phyloP scores from a whole-genome alignment of 768 basidiomycete genomes.

The Galerina marginata region DNA sequence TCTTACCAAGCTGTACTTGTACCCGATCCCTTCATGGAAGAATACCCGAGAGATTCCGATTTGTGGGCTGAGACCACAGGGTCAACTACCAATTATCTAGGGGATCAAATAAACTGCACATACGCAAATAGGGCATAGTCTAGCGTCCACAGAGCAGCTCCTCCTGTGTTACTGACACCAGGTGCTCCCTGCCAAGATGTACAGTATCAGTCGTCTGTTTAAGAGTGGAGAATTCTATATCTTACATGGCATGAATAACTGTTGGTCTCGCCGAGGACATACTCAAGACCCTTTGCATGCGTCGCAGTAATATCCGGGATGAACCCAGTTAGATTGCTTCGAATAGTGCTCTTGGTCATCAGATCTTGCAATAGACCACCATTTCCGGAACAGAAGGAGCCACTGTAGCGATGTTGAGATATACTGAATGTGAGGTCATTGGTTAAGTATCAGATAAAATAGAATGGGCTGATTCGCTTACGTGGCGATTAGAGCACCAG shows the following conservation, averaged over 20 bases:
- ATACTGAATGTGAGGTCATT: slow-evolving; percentile 38
- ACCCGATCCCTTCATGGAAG: slow-evolving; percentile 74
- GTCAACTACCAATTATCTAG: not conserved
- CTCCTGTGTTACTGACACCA: slow-evolving; percentile 73
- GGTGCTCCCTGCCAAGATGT: slow-evolving; percentile 43
- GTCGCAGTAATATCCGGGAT: slow-evolving; percentile 59
- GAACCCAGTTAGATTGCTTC: slow-evolving; percentile 60
- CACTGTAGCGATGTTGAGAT: slow-evolving; percentile 63
- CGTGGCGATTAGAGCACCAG: slow-evolving; percentile 60
- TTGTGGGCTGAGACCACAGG: slow-evolving; percentile 38
- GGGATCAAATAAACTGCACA: slow-evolving; percentile 16
- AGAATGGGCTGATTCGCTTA: slow-evolving; percentile 31
- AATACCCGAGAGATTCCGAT: slow-evolving; percentile 59
- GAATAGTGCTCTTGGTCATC: slow-evolving; percentile 64
- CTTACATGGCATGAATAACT: slow-evolving; percentile 53
- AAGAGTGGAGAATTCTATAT: not conserved
- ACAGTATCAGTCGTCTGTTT: not conserved
- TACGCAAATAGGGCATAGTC: slow-evolving; percentile 69
- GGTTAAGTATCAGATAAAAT: not conserved
- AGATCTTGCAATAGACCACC: slow-evolving; percentile 62
- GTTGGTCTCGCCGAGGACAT: slow-evolving; percentile 69
- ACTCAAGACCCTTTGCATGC: slow-evolving; percentile 51
- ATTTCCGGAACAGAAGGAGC: slow-evolving; percentile 64
- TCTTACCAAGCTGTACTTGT: slow-evolving; percentile 69
- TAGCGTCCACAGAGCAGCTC: slow-evolving; percentile 72